Conservation (phyloP, 139 green algal species). For the Picochlorum sp. region DNA sequence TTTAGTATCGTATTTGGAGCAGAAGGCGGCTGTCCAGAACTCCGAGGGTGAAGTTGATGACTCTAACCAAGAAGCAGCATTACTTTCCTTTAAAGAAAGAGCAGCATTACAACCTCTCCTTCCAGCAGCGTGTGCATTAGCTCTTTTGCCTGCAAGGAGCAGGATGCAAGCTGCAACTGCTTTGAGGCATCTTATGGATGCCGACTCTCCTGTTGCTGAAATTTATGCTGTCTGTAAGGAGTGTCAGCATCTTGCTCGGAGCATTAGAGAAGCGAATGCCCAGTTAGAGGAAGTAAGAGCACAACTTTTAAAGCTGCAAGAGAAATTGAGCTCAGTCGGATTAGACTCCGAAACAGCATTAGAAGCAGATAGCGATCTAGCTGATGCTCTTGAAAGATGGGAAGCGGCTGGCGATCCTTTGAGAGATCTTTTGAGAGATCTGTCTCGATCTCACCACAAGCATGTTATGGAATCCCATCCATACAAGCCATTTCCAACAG, state of each 20-base stretch:
- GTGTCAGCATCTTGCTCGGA: conserved; percentile 14
- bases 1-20: conserved; percentile 8
- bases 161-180: conserved; percentile 18
- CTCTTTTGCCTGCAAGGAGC: conserved; percentile 36
- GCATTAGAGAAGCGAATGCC: neutral
- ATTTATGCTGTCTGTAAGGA: conserved; percentile 42
- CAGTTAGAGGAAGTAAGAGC: conserved; percentile 11
- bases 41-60: neutral
- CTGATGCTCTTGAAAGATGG: neutral
- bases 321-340: neutral
- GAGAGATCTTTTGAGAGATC: neutral
- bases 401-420: conserved; percentile 1
- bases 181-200: conserved; percentile 48
- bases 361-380: neutral
- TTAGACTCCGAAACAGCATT: neutral
- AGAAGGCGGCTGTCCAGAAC: neutral
- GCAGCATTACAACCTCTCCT: conserved; percentile 16
- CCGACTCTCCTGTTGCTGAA: conserved; percentile 35
- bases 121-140: conserved; percentile 41
- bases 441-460: neutral
- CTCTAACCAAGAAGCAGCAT: neutral
- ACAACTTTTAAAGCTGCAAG: neutral
- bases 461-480: conserved; percentile 23
- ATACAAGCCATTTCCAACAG: conserved; percentile 33
- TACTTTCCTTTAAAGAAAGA: neutral